Conservation (phyloP, 257 asterid genomes). For the Haberlea rhodopensis region DNA sequence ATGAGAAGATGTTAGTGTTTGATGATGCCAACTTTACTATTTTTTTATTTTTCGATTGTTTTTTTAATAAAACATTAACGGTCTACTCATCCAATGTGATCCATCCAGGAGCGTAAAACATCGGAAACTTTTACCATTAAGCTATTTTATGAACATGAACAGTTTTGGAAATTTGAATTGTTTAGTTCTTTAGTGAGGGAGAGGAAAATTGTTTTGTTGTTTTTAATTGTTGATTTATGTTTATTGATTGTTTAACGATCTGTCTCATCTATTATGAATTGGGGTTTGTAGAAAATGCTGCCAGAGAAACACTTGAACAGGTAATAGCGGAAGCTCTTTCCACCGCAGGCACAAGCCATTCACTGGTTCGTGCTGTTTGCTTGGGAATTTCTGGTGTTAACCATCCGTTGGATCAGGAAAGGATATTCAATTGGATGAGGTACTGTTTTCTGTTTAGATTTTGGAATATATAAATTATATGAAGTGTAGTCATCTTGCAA, state of each 20-base stretch:
- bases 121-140: neutral
- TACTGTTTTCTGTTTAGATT: conserved; percentile 24
- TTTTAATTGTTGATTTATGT: conserved; percentile 7
- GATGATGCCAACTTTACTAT: too few relatives aligned
- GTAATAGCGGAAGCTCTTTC: conserved; percentile 73
- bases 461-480: too few relatives aligned
- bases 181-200: conserved; percentile 16
- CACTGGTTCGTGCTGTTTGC: conserved; percentile 78
- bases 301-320: conserved; percentile 66
- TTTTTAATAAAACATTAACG: neutral
- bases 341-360: conserved; percentile 57
- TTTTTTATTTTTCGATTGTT: neutral
- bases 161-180: neutral
- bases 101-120: too few relatives aligned
- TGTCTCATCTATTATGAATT: conserved; percentile 11
- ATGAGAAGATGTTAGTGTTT: conserved; percentile 7
- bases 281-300: conserved; percentile 55
- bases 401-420: conserved; percentile 76
- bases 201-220: conserved; percentile 4
- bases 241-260: conserved; percentile 2
- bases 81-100: too few relatives aligned
- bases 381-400: conserved; percentile 95
- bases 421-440: conserved; percentile 83
- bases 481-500: conserved; percentile 9
- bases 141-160: neutral